Base-by-base conservation (phyloP, 148 eudicot genomes). In the Rhododendron ferrugineum region DNA sequence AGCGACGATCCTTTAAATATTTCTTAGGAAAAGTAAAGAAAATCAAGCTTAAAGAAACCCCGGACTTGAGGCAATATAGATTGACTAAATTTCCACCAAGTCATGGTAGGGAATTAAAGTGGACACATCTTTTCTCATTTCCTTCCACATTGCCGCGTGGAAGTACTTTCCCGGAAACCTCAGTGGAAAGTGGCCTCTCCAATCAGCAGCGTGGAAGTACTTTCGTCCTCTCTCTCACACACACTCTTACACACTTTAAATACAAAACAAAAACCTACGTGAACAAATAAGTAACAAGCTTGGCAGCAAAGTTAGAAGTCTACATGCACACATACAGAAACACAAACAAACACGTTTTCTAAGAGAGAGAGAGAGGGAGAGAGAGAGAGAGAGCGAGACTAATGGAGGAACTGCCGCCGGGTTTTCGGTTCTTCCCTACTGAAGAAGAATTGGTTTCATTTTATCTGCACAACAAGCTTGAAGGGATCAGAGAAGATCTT, bases 371-470 rank as follows among this genome's bases (percentile, higher is more conserved):
- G 79, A 18, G n/a, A n/a, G n/a, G n/a, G n/a, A n/a, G n/a, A n/a
- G 80, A 42, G 79, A 74, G 78, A 42, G 79, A 26, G 81, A 78
- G 81, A 47, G 62, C 28, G 60, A 28, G 37, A 79, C 0, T 77
- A 18, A 68, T 64, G 77, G 84, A 78, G 18, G 64, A 78, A 49
- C 78, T 73, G 44, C 70, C 58, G 46, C 89, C 89, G 14, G 93
- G 95, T 22, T 93, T 85, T 81, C 83, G 95, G 66, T 93, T 93
- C 81, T 89, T 87, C 81, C 95, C 95, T 1, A 93, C 92, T 0
- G 95, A 93, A 85, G 93, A 90, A 88, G 95, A 93, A 84, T 56
- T 93, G 86, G 52, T 93, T 42, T 83, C 92, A 0, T 91, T 90
- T 83, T 91, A 90, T 86, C 89, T 93, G 18, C 87, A 49, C 9